phyloP scores from a whole-genome alignment of 495 filamentous ascomycete genomes.

The Penicillium lividum region DNA sequence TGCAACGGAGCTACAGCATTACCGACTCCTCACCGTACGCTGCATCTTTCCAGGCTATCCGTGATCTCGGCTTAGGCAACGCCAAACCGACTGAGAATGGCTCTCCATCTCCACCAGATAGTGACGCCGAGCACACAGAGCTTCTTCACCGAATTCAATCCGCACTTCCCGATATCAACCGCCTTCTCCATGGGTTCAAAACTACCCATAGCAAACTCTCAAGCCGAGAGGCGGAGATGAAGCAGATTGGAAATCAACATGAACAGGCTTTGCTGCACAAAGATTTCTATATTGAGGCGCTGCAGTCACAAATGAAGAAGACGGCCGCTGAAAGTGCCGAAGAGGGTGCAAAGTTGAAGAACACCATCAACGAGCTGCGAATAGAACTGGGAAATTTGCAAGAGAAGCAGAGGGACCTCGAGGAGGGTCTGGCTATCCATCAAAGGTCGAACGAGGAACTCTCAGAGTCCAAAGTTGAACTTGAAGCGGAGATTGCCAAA shows the following conservation, averaged over 20 bases:
- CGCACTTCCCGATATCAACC: slow-evolving; percentile 52
- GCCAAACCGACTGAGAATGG: slow-evolving; percentile 32
- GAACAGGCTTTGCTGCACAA: slow-evolving; percentile 51
- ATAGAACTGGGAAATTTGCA: slow-evolving; percentile 60
- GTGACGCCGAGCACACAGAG: slow-evolving; percentile 40
- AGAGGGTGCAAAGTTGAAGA: slow-evolving; percentile 47
- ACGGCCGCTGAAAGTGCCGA: slow-evolving; percentile 51
- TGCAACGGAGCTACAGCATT: slow-evolving; percentile 34
- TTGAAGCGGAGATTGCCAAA: slow-evolving; percentile 54
- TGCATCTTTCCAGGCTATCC: slow-evolving; percentile 36
- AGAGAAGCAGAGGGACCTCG: slow-evolving; percentile 54
- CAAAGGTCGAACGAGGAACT: slow-evolving; percentile 47
- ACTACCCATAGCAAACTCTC: slow-evolving; percentile 46
- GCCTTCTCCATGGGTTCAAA: slow-evolving; percentile 48
- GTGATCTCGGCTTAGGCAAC: slow-evolving; percentile 28
- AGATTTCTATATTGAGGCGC: slow-evolving; percentile 54
- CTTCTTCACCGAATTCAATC: slow-evolving; percentile 50
- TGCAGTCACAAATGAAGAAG: slow-evolving; percentile 55
- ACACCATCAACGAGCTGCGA: slow-evolving; percentile 51
- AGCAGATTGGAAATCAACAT: slow-evolving; percentile 48
- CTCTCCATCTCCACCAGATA: slow-evolving; percentile 34
- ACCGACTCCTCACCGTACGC: slow-evolving; percentile 30
- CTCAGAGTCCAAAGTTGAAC: slow-evolving; percentile 34
- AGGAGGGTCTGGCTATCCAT: slow-evolving; percentile 40
- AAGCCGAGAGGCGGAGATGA: slow-evolving; percentile 46